phyloP scores from a whole-genome alignment of 2,329 filamentous ascomycete genomes.

The Apiospora hydei region DNA sequence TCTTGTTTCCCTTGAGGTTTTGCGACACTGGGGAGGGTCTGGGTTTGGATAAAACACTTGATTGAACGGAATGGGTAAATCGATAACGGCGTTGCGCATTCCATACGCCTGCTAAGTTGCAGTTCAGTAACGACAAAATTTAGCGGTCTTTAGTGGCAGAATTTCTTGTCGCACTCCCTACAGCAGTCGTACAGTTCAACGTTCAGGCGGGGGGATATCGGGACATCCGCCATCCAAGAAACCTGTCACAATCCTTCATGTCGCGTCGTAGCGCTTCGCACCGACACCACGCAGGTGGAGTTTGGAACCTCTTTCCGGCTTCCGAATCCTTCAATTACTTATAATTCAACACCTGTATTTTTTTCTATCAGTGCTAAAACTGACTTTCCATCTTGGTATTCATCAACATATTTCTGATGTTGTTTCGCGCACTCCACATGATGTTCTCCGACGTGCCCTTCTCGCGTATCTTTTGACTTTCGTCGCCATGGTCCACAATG shows the following conservation, averaged over 20 bases:
- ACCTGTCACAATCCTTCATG: not conserved
- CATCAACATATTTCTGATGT: conserved; percentile 22
- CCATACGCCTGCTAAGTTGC: not conserved
- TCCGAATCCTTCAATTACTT: not conserved
- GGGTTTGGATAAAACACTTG: not conserved
- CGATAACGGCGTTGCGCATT: conserved; percentile 12
- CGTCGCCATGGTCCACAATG: conserved; percentile 27
- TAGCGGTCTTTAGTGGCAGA: conserved; percentile 40
- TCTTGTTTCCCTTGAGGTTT: not conserved
- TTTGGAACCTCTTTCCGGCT: not conserved
- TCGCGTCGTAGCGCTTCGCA: not conserved
- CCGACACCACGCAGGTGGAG: not conserved
- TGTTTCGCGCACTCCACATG: conserved; percentile 29
- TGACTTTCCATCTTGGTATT: conserved; percentile 19
- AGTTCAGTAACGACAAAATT: conserved; percentile 30
- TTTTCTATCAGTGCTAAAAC: not conserved
- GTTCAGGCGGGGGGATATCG: not conserved
- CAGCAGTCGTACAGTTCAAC: not conserved
- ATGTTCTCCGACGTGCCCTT: conserved; percentile 30
- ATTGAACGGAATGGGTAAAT: not conserved
- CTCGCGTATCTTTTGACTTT: conserved; percentile 19
- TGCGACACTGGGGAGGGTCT: not conserved
- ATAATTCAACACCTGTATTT: not conserved
- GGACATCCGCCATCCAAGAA: no score
- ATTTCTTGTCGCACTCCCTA: conserved; percentile 23